Percentiles rank a stretch among this genome's conserved stretches.
phyloP scores from a whole-genome alignment of 305 asterid genomes.

The Solanum chacoense region DNA sequence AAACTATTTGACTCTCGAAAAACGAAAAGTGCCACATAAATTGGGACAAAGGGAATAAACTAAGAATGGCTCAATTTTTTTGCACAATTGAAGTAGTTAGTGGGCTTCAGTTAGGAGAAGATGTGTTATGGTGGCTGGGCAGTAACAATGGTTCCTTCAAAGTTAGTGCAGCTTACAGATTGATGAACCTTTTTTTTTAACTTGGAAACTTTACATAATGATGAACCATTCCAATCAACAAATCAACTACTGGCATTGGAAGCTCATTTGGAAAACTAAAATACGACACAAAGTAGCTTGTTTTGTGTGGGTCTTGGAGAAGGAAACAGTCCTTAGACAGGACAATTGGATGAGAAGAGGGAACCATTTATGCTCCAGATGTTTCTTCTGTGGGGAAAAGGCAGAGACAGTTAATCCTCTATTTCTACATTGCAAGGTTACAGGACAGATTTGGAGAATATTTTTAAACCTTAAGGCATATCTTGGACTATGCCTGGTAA shows the following conservation, averaged over 20 bases:
- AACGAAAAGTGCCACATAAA: background rate
- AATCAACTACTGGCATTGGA: background rate
- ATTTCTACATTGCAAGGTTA: background rate
- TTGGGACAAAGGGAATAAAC: conserved; percentile 7
- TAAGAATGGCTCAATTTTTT: background rate
- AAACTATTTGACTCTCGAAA: background rate
- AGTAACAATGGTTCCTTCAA: background rate
- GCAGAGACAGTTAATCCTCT: background rate
- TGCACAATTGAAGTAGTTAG: background rate
- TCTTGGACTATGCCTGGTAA: background rate
- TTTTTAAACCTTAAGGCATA: background rate
- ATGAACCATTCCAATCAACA: background rate
- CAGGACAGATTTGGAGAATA: background rate
- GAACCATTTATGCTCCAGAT: background rate
- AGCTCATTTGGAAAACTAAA: background rate
- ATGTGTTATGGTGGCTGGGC: background rate
- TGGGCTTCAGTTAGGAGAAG: background rate
- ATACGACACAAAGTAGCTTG: background rate
- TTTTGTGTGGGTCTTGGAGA: background rate
- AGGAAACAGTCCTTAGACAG: background rate
- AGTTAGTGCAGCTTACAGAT: background rate
- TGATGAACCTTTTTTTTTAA: background rate
- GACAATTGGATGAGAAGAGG: background rate
- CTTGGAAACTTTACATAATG: background rate
- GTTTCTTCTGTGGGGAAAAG: background rate